Evolutionary conservation across 352 stramenopile genomes (phyloP).

Genomic region (Phytophthora podocarpi): DNA sequence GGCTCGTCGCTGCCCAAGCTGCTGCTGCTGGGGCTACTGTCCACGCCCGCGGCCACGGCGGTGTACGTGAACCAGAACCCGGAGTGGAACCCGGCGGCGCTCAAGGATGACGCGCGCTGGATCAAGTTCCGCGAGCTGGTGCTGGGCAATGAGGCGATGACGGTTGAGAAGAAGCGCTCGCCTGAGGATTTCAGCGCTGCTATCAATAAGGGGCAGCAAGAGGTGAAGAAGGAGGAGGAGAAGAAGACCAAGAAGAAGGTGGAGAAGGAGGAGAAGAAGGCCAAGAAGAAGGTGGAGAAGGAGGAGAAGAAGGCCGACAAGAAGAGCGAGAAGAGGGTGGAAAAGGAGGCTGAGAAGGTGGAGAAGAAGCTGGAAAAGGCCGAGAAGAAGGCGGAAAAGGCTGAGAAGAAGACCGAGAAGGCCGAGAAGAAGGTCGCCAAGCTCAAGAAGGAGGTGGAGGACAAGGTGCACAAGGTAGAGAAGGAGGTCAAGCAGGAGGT

Average conservation of each 20-base stretch:
- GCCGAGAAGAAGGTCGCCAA: conserved; percentile 21
- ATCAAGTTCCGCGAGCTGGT: conserved; percentile 79
- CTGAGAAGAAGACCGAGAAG: conserved; percentile 30
- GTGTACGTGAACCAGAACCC: conserved; percentile 84
- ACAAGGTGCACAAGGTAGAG: conserved; percentile 37
- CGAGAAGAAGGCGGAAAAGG: conserved; percentile 28
- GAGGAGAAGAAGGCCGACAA: conserved; percentile 30
- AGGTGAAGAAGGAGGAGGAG: conserved; percentile 32
- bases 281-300: conserved; percentile 39
- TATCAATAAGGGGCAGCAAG: conserved; percentile 49
- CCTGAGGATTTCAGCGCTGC: conserved; percentile 54
- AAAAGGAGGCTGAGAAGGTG: conserved; percentile 20
- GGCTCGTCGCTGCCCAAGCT: conserved; percentile 54
- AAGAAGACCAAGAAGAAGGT: conserved; percentile 20
- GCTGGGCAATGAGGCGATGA: conserved; percentile 40
- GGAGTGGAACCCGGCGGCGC: conserved; percentile 69
- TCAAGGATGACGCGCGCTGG: conserved; percentile 70
- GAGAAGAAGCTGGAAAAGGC: conserved; percentile 27
- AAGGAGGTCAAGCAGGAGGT: conserved; percentile 37
- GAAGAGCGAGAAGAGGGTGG: conserved; percentile 18
- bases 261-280: conserved; percentile 18
- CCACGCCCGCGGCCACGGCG: conserved; percentile 49
- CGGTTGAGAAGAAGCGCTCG: conserved; percentile 26
- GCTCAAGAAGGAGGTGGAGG: conserved; percentile 28
- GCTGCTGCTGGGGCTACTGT: conserved; percentile 57